phyloP scores from a whole-genome alignment of 2,329 filamentous ascomycete species.

The Fusarium metavorans region DNA sequence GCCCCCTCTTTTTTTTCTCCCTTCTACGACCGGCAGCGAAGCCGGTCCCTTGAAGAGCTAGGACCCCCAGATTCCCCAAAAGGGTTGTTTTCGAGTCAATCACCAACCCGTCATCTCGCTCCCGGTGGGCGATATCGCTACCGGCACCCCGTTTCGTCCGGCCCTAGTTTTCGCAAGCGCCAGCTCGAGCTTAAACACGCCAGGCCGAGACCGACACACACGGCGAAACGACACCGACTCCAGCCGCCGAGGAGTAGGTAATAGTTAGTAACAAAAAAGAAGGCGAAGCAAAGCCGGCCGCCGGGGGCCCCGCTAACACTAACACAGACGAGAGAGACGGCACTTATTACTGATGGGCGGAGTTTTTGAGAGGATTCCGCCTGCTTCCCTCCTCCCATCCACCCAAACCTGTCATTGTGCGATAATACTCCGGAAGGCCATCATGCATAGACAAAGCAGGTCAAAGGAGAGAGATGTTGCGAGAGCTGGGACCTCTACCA shows the following conservation, averaged over 20 bases:
- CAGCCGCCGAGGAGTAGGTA: neutral
- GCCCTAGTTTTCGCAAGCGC: constrained; percentile 31
- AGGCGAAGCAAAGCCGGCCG: neutral
- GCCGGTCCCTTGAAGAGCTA: constrained; percentile 30
- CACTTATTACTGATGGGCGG: neutral
- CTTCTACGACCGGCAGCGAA: constrained; percentile 26
- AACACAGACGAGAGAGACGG: neutral
- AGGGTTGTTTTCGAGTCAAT: constrained; percentile 34
- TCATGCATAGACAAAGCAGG: constrained; percentile 18
- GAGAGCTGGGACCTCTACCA: constrained; percentile 14
- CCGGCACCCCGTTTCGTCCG: constrained; percentile 34
- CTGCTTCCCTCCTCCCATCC: neutral
- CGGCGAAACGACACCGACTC: neutral
- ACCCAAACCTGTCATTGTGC: neutral
- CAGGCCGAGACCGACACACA: constrained; percentile 32
- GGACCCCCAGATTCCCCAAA: constrained; percentile 18
- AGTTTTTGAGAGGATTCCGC: neutral
- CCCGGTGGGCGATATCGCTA: constrained; percentile 34
- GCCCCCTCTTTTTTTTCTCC: constrained; percentile 7
- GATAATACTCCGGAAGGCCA: constrained; percentile 7
- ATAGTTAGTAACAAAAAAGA: neutral
- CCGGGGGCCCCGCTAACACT: neutral
- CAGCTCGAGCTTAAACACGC: constrained; percentile 35
- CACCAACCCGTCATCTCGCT: neutral
- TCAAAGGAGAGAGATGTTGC: neutral